Evolutionary conservation across 805 yeast species (phyloP).

Genomic region (Cyberlindnera xylosilytica): DNA sequence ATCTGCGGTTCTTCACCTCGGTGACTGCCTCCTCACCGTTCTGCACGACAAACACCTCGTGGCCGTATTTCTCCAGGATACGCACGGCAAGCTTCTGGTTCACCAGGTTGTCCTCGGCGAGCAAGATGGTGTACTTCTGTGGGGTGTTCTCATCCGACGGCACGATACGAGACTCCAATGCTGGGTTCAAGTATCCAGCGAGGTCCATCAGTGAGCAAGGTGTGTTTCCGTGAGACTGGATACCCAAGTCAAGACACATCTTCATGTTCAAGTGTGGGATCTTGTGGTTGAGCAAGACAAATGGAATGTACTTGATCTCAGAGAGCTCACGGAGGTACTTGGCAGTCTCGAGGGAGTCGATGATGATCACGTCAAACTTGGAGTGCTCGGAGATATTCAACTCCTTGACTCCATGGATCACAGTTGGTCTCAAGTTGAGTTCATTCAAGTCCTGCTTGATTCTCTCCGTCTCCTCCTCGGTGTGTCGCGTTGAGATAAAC

Average conservation of each 20-base stretch:
- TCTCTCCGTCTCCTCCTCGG: constrained; percentile 44
- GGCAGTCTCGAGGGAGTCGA: constrained; percentile 76
- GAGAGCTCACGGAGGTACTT: constrained; percentile 63
- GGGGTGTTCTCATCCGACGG: constrained; percentile 80
- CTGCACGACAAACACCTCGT: constrained; percentile 77
- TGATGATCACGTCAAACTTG: constrained; percentile 75
- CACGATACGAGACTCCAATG: constrained; percentile 76
- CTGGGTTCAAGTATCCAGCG: constrained; percentile 81
- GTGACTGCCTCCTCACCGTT: constrained; percentile 81
- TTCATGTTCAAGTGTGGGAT: constrained; percentile 77
- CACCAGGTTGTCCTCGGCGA: constrained; percentile 85
- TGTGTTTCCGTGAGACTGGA: constrained; percentile 83
- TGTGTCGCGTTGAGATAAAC: constrained; percentile 65
- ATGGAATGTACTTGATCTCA: constrained; percentile 81
- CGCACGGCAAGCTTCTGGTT: constrained; percentile 85
- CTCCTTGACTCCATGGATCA: constrained; percentile 53
- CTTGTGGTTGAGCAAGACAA: constrained; percentile 73
- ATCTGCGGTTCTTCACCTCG: constrained; percentile 61
- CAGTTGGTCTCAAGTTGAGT: constrained; percentile 59
- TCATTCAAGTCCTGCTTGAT: constrained; percentile 49
- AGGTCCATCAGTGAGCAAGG: constrained; percentile 81
- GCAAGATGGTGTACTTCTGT: constrained; percentile 64
- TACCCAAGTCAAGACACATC: constrained; percentile 80
- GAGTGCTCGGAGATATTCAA: constrained; percentile 50
- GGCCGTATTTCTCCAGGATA: constrained; percentile 82